A percentile compares a stretch with the other conserved stretches of the same genome.
Conservation (phyloP, 1,284 basidiomycete species). For the Tilletiaria anomala region DNA sequence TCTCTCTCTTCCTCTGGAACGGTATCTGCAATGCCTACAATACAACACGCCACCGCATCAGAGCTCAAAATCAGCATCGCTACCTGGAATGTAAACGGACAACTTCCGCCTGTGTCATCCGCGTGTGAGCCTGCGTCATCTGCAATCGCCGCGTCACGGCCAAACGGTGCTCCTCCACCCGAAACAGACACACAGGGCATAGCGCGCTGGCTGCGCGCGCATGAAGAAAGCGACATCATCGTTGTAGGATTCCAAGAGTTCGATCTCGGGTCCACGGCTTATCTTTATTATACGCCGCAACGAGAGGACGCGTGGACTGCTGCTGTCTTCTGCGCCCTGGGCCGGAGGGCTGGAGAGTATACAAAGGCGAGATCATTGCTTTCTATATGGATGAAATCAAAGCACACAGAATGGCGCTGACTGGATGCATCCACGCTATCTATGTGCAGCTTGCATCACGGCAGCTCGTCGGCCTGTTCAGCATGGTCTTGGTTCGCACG, state of each 20-base stretch:
- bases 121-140: slow-evolving; percentile 10
- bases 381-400: too few relatives aligned
- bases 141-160: too few relatives aligned
- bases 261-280: slow-evolving; percentile 13
- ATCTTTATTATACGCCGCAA: slow-evolving; percentile 18
- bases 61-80: slow-evolving; percentile 14
- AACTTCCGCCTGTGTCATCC: slow-evolving; percentile 5
- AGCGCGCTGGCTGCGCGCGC: slow-evolving; percentile 14
- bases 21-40: too few relatives aligned
- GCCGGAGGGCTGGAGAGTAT: too few relatives aligned
- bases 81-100: slow-evolving; percentile 15
- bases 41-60: too few relatives aligned
- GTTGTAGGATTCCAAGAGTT: slow-evolving; percentile 19
- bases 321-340: slow-evolving; percentile 6
- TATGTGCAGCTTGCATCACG: slow-evolving; percentile 14
- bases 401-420: too few relatives aligned
- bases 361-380: too few relatives aligned
- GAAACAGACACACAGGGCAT: too few relatives aligned
- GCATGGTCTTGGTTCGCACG: slow-evolving; percentile 9
- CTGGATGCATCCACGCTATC: too few relatives aligned
- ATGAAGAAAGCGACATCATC: slow-evolving; percentile 17
- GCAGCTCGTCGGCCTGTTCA: slow-evolving; percentile 17
- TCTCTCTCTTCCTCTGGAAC: too few relatives aligned
- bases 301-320: slow-evolving; percentile 13
- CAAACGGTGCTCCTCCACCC: too few relatives aligned